Conservation (phyloP, 169 alveolate genomes). For the Perkinsus marinus region DNA sequence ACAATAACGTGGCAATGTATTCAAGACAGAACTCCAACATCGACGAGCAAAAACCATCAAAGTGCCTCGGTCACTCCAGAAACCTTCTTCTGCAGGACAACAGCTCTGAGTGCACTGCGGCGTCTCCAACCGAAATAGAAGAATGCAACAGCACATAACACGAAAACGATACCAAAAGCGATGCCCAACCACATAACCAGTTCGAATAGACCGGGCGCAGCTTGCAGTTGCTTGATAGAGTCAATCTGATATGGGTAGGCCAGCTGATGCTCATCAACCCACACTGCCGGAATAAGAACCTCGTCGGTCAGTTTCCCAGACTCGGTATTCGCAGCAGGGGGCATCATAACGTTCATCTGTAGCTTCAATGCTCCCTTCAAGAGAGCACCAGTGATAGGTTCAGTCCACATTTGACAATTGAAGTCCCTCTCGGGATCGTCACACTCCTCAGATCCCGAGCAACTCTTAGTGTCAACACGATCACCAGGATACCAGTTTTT, state of each 20-base stretch:
- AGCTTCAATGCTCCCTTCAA: not conserved
- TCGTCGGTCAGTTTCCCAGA: not conserved
- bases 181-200: not conserved
- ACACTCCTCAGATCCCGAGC: not conserved
- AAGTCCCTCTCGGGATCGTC: not conserved
- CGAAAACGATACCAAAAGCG: not conserved
- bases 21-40: not conserved
- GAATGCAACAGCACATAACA: not conserved
- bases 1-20: not conserved
- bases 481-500: not conserved
- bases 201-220: not conserved
- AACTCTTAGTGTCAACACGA: not conserved
- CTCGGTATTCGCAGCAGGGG: not conserved
- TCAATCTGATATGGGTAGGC: not conserved
- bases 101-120: not conserved
- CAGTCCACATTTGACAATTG: not conserved
- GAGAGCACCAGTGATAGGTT: not conserved
- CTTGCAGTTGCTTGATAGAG: not conserved
- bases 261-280: not conserved
- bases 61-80: not conserved
- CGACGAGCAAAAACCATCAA: not conserved
- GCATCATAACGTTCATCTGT: not conserved
- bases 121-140: not conserved
- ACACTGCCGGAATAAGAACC: not conserved
- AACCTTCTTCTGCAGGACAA: not conserved